Evolutionary conservation across 345 rosid genomes (phyloP).

Genomic region (Citrus unshiu): DNA sequence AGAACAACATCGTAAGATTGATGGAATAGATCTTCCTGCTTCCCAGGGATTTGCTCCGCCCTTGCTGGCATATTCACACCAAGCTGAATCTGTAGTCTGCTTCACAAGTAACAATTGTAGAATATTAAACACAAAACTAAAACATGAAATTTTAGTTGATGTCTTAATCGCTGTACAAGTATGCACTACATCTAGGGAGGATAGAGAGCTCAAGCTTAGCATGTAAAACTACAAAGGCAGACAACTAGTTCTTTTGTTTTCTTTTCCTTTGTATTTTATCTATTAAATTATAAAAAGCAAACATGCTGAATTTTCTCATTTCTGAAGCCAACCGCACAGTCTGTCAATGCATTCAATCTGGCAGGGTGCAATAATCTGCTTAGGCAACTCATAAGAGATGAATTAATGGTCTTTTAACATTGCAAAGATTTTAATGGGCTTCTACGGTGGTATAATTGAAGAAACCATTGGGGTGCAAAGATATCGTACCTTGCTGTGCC

Average conservation of each 20-base stretch:
- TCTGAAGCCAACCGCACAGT: background rate
- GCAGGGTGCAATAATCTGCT: background rate
- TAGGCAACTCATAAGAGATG: background rate
- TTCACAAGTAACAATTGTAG: background rate
- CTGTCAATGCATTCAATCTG: background rate
- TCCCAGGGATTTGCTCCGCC: conserved; percentile 80
- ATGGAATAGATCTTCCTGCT: conserved; percentile 63
- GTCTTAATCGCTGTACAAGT: background rate
- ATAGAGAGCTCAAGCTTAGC: background rate
- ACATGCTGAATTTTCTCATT: background rate
- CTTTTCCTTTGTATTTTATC: background rate
- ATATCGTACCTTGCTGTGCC: conserved; percentile 87
- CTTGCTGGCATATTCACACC: conserved; percentile 98
- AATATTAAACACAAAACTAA: background rate
- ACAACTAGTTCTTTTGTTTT: background rate
- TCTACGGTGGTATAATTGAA: background rate
- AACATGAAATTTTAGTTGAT: background rate
- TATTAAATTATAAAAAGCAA: background rate
- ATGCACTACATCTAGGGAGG: background rate
- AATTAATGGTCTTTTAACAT: background rate
- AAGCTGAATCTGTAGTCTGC: conserved; percentile 89
- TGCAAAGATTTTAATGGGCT: background rate
- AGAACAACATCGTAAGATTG: conserved; percentile 81
- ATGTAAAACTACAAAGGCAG: background rate
- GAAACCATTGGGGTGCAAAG: conserved; percentile 11